Evolutionary conservation across 163 green algal species (phyloP).

Genomic region (Coccomyxa subellipsoidea): DNA sequence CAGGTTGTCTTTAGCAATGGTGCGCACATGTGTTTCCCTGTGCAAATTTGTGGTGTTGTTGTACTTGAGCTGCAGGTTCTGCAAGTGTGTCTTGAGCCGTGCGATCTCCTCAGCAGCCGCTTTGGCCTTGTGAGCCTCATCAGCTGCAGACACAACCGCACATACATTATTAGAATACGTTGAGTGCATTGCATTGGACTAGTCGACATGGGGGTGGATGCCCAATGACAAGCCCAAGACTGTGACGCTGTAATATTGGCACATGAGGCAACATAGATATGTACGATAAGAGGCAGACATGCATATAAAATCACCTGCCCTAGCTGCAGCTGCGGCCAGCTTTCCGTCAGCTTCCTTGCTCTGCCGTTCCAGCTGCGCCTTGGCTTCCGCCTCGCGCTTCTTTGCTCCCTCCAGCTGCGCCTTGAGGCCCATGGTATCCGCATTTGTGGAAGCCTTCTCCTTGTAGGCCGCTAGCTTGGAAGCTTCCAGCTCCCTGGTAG

Average conservation of each 20-base stretch:
- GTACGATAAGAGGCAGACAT: neutral
- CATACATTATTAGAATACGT: too few relatives aligned
- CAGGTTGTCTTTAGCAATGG: neutral
- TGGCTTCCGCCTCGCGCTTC: neutral
- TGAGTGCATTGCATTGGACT: too few relatives aligned
- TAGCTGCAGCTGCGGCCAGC: neutral
- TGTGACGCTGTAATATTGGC: neutral
- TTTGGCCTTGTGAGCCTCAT: neutral
- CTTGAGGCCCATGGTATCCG: neutral
- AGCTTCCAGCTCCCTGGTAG: constrained; percentile 3
- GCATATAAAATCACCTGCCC: neutral
- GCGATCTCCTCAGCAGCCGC: neutral
- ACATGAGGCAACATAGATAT: neutral
- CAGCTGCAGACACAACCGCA: neutral
- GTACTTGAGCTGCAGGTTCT: neutral
- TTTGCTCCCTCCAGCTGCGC: neutral
- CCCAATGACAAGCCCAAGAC: too few relatives aligned
- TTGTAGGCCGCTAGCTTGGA: neutral
- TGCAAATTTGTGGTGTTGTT: neutral
- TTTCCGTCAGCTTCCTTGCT: neutral
- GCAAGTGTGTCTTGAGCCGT: neutral
- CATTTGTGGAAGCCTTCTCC: neutral
- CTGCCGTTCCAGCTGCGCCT: neutral
- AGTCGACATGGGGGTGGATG: too few relatives aligned
- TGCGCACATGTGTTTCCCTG: neutral